Evolutionary conservation across 108 stramenopile genomes (phyloP).

Genomic region (Tribonema minus): DNA sequence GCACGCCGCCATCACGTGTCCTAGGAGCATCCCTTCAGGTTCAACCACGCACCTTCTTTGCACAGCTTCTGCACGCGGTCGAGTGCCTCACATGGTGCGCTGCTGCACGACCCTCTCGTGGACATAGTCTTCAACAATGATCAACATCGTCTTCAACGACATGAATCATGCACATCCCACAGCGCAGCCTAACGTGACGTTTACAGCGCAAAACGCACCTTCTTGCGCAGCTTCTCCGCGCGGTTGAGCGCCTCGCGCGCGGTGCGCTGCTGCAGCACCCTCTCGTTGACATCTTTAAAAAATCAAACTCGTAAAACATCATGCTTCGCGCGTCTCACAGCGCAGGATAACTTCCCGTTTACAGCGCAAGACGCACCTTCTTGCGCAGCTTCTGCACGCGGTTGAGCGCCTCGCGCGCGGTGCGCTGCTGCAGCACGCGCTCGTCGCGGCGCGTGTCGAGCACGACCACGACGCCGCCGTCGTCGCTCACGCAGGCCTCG

Average conservation of each 20-base stretch:
- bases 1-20: too few relatives aligned
- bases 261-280: slow-evolving; percentile 72
- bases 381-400: slow-evolving; percentile 95
- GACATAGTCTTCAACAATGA: too few relatives aligned
- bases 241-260: slow-evolving; percentile 83
- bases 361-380: slow-evolving; percentile 45
- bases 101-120: slow-evolving; percentile 84
- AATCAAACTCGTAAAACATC: slow-evolving; percentile 49
- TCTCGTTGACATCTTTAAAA: slow-evolving; percentile 58
- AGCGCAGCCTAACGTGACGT: too few relatives aligned
- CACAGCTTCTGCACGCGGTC: slow-evolving; percentile 93
- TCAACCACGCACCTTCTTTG: slow-evolving; percentile 66
- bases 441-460: slow-evolving; percentile 93
- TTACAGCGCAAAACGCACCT: background rate
- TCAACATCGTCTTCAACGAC: too few relatives aligned
- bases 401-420: slow-evolving; percentile 87
- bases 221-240: slow-evolving; percentile 88
- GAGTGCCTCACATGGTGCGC: slow-evolving; percentile 85
- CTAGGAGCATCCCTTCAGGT: too few relatives aligned
- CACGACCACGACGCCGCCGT: slow-evolving; percentile 87
- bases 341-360: too few relatives aligned
- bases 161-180: too few relatives aligned
- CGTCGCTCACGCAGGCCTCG: slow-evolving; percentile 72
- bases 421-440: slow-evolving; percentile 76
- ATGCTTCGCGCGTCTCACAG: too few relatives aligned